Percentiles rank a stretch among this genome's conserved stretches.
Evolutionary conservation across 495 filamentous ascomycete genomes (phyloP).

Genomic region (Xylaria acuta): DNA sequence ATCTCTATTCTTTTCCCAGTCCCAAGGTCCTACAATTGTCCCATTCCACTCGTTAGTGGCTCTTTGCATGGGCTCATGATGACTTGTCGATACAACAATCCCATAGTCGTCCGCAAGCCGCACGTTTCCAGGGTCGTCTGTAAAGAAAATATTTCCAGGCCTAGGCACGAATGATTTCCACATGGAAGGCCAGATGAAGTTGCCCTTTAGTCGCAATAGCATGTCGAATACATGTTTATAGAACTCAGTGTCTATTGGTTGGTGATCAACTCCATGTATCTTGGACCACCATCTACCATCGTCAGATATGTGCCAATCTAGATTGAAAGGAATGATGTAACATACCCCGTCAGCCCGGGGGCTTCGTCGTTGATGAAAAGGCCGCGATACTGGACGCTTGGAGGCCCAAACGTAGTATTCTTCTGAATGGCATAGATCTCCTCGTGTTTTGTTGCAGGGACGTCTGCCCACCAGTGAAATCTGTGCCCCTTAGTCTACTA

Average conservation of each 20-base stretch:
- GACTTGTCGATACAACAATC: slow-evolving; percentile 67
- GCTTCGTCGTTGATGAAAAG: slow-evolving; percentile 75
- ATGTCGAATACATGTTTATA: slow-evolving; percentile 70
- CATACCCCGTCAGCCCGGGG: slow-evolving; percentile 65
- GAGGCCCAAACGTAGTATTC: slow-evolving; percentile 56
- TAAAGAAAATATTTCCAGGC: slow-evolving; percentile 57
- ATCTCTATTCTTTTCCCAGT: slow-evolving; percentile 64
- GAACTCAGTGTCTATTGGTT: slow-evolving; percentile 52
- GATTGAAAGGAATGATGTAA: slow-evolving; percentile 33
- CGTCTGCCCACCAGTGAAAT: slow-evolving; percentile 66
- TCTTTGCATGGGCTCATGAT: slow-evolving; percentile 70
- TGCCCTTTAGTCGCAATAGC: slow-evolving; percentile 64
- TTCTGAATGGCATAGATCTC: slow-evolving; percentile 57
- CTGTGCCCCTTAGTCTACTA: slow-evolving; percentile 50
- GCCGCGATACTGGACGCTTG: slow-evolving; percentile 69
- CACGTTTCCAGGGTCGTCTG: slow-evolving; percentile 65
- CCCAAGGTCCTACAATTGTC: slow-evolving; percentile 59
- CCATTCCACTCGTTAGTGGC: slow-evolving; percentile 65
- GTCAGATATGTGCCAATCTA: slow-evolving; percentile 59
- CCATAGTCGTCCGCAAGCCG: slow-evolving; percentile 67
- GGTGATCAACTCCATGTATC: slow-evolving; percentile 16
- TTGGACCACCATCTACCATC: slow-evolving; percentile 21
- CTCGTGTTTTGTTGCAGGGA: slow-evolving; percentile 53
- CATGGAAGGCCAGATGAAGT: slow-evolving; percentile 72
- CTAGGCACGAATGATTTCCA: slow-evolving; percentile 53